Evolutionary conservation across 1,284 basidiomycete species (phyloP), one percentile per base, ranked within the genome.

Genomic region (Schizophyllum amplum): DNA sequence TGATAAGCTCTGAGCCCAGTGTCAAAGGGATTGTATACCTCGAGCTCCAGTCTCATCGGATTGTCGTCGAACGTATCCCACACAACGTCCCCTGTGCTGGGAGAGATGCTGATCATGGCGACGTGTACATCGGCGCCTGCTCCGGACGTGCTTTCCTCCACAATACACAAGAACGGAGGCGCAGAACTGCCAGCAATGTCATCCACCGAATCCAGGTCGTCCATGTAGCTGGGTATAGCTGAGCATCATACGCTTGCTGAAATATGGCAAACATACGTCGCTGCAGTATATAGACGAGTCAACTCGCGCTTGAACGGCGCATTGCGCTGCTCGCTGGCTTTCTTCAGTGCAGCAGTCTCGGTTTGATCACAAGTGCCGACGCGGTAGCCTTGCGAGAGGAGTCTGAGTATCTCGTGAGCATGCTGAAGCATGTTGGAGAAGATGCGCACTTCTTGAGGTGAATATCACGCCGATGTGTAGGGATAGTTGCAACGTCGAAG

Each of bases 291-390:
- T 50, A 97, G 71, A 60, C 88, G 81, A 0, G 88, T 90, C 2
- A 98, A 69, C 64, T 87, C 80, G 49, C 96, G 82, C 15, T 85
- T 83, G 65, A 99, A 99, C 0, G 91, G 86, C 0, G 82, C 79
- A 65, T 88, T 91, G 52, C 86, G 80, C 61, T 87, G 95, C 57
- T 93, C 90, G 57, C 93, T 81, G 2, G 80, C 85, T 69, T 95
- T 97, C 74, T 99, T 98, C 55, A 99, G 77, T 0, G 96, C 96
- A 0, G 96, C 92, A 0, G 96, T 98, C 72, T 99, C 96, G 2
- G 80, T 84, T 69, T 98, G 96, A n/a, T 87, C 81, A 1, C 97
- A 86, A 11, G 99, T 84, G 9, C 96, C 96, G 53, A 99, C 83
- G 71, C 93, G 92, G 69, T 94, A 80, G 0, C 95, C 95, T 55